Evolutionary conservation across 352 stramenopile species (phyloP), one percentile per base, ranked within the genome.

Genomic region (Lagenidium sp.): DNA sequence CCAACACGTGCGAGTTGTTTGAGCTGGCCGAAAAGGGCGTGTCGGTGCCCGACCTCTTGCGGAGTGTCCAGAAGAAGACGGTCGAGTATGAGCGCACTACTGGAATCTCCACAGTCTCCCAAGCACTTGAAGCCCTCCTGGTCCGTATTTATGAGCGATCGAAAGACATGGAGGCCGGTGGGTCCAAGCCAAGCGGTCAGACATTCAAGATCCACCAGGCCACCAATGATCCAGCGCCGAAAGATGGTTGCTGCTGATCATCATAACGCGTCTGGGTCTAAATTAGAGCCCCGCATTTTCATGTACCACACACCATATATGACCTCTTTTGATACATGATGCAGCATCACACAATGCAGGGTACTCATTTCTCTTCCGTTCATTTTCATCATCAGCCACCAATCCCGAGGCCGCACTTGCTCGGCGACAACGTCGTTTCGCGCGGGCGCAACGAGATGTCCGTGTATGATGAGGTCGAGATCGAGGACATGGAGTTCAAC

Each of bases 401-500:
- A n/a, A n/a, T n/a, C n/a, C n/a, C n/a, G n/a, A n/a, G n/a, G n/a
- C n/a, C n/a, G n/a, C n/a, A n/a, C n/a, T n/a, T n/a, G n/a, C n/a
- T n/a, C n/a, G n/a, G n/a, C n/a, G n/a, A n/a, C n/a, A n/a, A n/a
- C n/a, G n/a, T n/a, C n/a, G n/a, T n/a, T n/a, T n/a, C n/a, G n/a
- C n/a, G n/a, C n/a, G n/a, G n/a, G n/a, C n/a, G n/a, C n/a, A n/a
- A n/a, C n/a, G n/a, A n/a, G 18, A 93, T 94, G 78, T 82, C 80
- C 28, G 73, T 98, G 44, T 99, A 99, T 68, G 96, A 99, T 71
- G 96, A 99, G 67, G 89, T 99, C 26, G 90, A 98, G 77, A 96
- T 99, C 55, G 91, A 98, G 65, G 95, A 99, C 63, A 98, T 99
- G 89, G 82, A 90, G 41, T 99, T 92, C 68, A 79, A 98, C 55